Base-by-base conservation (phyloP, 169 alveolate genomes). In the Eimeria brunetti region DNA sequence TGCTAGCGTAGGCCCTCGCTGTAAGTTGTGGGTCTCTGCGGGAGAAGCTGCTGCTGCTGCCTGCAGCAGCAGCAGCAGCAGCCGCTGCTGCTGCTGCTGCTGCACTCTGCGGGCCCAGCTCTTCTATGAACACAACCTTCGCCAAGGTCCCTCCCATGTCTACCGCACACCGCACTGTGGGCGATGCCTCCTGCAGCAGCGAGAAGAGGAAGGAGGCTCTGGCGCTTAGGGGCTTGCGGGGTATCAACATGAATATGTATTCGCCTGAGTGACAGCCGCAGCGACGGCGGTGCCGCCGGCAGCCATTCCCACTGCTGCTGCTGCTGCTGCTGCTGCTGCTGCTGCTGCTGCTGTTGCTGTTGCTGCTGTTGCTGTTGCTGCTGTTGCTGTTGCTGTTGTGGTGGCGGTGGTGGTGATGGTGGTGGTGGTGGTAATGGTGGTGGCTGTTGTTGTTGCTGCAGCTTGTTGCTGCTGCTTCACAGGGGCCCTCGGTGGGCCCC, bases 91-190 rank as follows among this genome's bases (percentile, higher is more conserved):
- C 94, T 38, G 80, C 94, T 22, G 95, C 89, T 4, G 58, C 90
- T 14, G 64, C 89, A 38, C 84, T 73, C 44, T 46, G 89, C 11
- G 49, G 89, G 49, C 80, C 76, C 30, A 90, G 69, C 53, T 56
- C 89, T 33, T 56, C 89, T 53, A 93, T 89, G n/a, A 64, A 93
- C 5, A 83, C 93, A 33, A 95, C 78, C 49, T 91, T 92, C 53
- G 96, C 95, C 49, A 76, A 64, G 33, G 96, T 90, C 27, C 95
- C 94, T 44, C 93, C 88, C 86, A 95, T 94, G 51, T 94, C 96
- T 24, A 94, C 95, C 16, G 95, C 95, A 89, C 95, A 91, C 46
- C 95, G 95, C 30, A 58, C 69, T n/a, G 73, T 64, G 46, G 91
- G 84, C 9, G 71, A 85, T 41, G 69, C 95, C n/a, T 38, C 75